These are phyloP conservation scores for Podila epicladia DNA, from an alignment of 192 early-diverging fungal genomes.

Conservation along the genomic window DNA sequence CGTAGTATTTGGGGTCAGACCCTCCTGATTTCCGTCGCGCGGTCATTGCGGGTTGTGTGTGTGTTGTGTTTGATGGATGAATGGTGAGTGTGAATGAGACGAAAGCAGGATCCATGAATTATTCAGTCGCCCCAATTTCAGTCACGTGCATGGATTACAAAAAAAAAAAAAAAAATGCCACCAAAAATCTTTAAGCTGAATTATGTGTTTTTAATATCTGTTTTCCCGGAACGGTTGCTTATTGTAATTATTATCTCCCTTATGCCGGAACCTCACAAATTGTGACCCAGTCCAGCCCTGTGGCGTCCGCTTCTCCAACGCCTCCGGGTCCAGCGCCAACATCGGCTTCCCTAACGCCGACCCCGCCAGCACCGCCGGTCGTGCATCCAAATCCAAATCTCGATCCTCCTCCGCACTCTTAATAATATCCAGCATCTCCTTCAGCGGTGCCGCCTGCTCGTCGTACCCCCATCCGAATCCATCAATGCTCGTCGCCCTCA, in stretches of 20 bases:
- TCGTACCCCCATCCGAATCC: conserved; percentile 39
- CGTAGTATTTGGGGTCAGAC: conserved; percentile 45
- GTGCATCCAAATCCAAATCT: neutral
- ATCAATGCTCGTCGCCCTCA: neutral
- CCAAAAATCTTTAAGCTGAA: too few relatives aligned
- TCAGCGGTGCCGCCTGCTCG: conserved; percentile 21
- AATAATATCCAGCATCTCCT: conserved; percentile 37
- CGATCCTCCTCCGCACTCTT: conserved; percentile 12
- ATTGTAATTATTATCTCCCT: too few relatives aligned
- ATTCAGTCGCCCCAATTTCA: neutral
- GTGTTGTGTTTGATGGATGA: neutral
- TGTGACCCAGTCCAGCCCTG: too few relatives aligned
- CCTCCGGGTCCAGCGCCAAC: too few relatives aligned
- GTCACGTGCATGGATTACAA: too few relatives aligned
- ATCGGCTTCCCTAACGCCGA: neutral
- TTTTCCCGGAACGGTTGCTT: too few relatives aligned
- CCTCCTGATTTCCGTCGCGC: conserved; percentile 36
- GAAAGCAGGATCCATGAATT: neutral
- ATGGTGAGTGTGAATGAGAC: neutral
- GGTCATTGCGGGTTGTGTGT: conserved; percentile 6
- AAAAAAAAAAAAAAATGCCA: too few relatives aligned
- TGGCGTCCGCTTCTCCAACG: too few relatives aligned
- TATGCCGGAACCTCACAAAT: too few relatives aligned
- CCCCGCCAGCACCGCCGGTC: neutral
- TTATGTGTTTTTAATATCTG: too few relatives aligned